Percentiles rank a stretch among this genome's conserved stretches.
Conservation (phyloP, 345 rosid species). For the Hibiscus trionum region DNA sequence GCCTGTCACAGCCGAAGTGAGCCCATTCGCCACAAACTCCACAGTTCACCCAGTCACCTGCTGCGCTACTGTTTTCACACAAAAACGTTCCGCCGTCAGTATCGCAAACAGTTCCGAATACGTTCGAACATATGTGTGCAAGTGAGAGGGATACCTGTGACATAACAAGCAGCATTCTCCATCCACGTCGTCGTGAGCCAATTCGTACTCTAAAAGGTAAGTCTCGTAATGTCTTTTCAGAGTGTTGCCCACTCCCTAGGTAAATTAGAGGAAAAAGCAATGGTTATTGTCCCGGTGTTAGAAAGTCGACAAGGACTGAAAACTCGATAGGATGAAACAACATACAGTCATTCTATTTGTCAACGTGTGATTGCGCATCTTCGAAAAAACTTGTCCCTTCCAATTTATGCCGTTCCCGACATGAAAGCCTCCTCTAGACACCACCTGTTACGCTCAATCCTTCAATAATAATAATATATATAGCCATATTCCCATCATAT, state of each 20-base stretch:
- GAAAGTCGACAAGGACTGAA: neutral
- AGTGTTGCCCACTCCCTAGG: constrained; percentile 95
- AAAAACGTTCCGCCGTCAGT: constrained; percentile 14
- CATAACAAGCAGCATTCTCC: constrained; percentile 98
- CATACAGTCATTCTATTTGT: constrained; percentile 97
- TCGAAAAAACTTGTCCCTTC: constrained; percentile 99
- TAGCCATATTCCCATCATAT: constrained; percentile 5
- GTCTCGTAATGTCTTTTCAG: constrained; percentile 95
- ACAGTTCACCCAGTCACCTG: constrained; percentile 99
- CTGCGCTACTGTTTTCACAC: constrained; percentile 77
- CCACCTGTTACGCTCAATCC: constrained; percentile 53
- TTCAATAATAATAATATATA: neutral
- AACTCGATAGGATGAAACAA: neutral
- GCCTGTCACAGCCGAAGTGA: constrained; percentile 96
- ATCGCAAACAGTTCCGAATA: neutral
- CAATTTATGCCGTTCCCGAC: constrained; percentile 99
- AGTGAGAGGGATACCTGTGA: constrained; percentile 47
- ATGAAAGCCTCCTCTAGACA: constrained; percentile 97
- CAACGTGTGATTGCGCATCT: constrained; percentile 97
- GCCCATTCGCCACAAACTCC: constrained; percentile 99
- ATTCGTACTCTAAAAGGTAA: constrained; percentile 87
- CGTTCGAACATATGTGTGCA: neutral
- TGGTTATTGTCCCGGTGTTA: neutral
- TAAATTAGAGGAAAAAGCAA: constrained; percentile 11
- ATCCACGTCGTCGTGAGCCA: constrained; percentile 97